Conservation (phyloP, 192 early-diverging fungal species). For the Coemansia sp. region DNA sequence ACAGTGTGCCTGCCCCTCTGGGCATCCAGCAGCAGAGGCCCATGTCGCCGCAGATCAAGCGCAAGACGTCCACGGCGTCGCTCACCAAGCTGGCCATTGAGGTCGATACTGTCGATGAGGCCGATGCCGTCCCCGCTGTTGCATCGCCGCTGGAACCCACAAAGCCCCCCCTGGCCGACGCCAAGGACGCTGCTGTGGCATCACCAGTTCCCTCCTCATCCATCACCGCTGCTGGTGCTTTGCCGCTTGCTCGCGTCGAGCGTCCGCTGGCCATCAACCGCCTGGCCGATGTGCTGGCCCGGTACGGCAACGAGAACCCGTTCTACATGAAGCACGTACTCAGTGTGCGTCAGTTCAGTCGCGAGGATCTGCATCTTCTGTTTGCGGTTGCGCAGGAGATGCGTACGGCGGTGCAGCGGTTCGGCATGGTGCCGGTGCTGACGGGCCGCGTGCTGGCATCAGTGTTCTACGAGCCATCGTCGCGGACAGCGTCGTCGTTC, state of each 20-base stretch:
- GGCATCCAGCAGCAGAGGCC: slow-evolving; percentile 6
- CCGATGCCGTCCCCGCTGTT: slow-evolving; percentile 10
- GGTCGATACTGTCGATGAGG: slow-evolving; percentile 22
- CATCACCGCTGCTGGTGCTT: neutral
- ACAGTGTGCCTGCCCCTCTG: slow-evolving; percentile 10
- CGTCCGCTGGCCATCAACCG: slow-evolving; percentile 20
- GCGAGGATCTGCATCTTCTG: slow-evolving; percentile 90
- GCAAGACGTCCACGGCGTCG: slow-evolving; percentile 7
- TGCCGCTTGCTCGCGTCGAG: slow-evolving; percentile 7
- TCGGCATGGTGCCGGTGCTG: slow-evolving; percentile 81
- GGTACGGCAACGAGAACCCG: slow-evolving; percentile 57
- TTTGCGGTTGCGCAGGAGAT: slow-evolving; percentile 98
- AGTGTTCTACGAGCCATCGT: slow-evolving; percentile 97
- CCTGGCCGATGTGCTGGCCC: slow-evolving; percentile 46
- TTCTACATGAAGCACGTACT: slow-evolving; percentile 95
- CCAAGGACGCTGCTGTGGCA: neutral
- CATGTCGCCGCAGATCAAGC: slow-evolving; percentile 4
- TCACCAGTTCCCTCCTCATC: too few relatives aligned
- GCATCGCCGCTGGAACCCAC: slow-evolving; percentile 3
- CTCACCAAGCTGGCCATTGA: slow-evolving; percentile 7
- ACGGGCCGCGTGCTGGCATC: slow-evolving; percentile 89
- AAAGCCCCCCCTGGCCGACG: neutral
- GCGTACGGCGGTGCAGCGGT: slow-evolving; percentile 89
- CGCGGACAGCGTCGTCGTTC: slow-evolving; percentile 91
- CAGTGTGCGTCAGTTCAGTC: slow-evolving; percentile 85